A percentile compares a stretch with the other conserved stretches of the same genome.
These are phyloP conservation scores for Fusarium citri DNA, from an alignment of 2,329 filamentous ascomycete species.

Conservation along the genomic window DNA sequence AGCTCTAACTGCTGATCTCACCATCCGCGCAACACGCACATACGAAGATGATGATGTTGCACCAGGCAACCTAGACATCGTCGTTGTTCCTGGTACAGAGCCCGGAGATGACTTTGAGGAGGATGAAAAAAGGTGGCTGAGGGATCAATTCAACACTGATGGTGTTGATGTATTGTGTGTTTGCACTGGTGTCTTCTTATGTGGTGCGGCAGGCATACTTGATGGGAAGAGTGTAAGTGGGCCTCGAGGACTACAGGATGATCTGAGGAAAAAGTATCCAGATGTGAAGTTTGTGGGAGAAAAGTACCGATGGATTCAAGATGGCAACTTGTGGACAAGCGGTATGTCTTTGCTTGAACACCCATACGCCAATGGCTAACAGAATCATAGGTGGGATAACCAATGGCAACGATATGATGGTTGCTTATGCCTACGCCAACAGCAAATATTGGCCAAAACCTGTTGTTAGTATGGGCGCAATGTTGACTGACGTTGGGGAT, in stretches of 20 bases:
- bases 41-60: constrained; percentile 59
- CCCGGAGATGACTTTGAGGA: constrained; percentile 51
- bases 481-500: constrained; percentile 62
- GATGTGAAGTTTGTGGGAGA: constrained; percentile 58
- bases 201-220: constrained; percentile 61
- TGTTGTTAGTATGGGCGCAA: constrained; percentile 58
- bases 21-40: constrained; percentile 57
- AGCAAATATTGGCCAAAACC: constrained; percentile 57
- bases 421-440: constrained; percentile 60
- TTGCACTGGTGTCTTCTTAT: constrained; percentile 63
- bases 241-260: constrained; percentile 57
- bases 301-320: constrained; percentile 61
- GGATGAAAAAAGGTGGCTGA: constrained; percentile 57
- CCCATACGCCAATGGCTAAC: neutral
- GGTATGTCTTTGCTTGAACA: constrained; percentile 52
- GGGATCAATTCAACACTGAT: constrained; percentile 52
- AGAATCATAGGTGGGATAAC: constrained; percentile 61
- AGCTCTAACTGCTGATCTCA: constrained; percentile 55
- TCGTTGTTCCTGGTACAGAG: constrained; percentile 64
- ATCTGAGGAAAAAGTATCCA: constrained; percentile 54
- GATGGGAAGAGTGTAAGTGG: constrained; percentile 60
- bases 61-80: constrained; percentile 62
- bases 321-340: constrained; percentile 67
- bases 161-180: constrained; percentile 63
- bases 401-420: constrained; percentile 67